A percentile compares a stretch with the other conserved stretches of the same genome.
Evolutionary conservation across 805 yeast genomes (phyloP).

Genomic region (Yamadazyma tumulicola): DNA sequence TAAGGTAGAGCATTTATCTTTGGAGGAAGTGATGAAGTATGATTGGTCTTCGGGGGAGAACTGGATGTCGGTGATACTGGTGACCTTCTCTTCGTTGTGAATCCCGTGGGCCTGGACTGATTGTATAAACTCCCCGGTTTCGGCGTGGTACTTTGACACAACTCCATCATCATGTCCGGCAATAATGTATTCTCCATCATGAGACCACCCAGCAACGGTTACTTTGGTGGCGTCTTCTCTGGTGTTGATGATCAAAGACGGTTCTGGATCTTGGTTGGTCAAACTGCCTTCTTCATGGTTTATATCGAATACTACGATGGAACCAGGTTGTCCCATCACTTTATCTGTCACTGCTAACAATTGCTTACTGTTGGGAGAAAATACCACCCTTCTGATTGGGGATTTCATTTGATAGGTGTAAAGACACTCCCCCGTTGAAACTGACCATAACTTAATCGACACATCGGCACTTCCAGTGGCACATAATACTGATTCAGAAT

Average conservation of each 20-base stretch:
- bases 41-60: slow-evolving; percentile 76
- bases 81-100: slow-evolving; percentile 42
- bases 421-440: slow-evolving; percentile 70
- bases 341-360: slow-evolving; percentile 81
- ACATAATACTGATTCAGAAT: slow-evolving; percentile 60
- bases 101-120: slow-evolving; percentile 69
- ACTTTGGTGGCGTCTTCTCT: slow-evolving; percentile 57
- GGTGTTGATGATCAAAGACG: slow-evolving; percentile 58
- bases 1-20: slow-evolving; percentile 81
- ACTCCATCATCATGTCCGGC: slow-evolving; percentile 88
- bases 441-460: slow-evolving; percentile 80
- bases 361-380: slow-evolving; percentile 67
- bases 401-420: slow-evolving; percentile 71
- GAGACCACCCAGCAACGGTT: slow-evolving; percentile 85
- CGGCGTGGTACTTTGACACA: slow-evolving; percentile 74
- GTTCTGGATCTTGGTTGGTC: slow-evolving; percentile 45
- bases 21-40: slow-evolving; percentile 88
- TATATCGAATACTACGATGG: slow-evolving; percentile 65
- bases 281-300: slow-evolving; percentile 24
- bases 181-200: slow-evolving; percentile 67
- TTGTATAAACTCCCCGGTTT: slow-evolving; percentile 65
- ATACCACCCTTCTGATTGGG: slow-evolving; percentile 89
- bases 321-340: slow-evolving; percentile 86
- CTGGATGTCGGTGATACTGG: slow-evolving; percentile 78
- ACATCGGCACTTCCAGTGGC: slow-evolving; percentile 92